These are phyloP conservation scores for Mortierella sp. DNA, from an alignment of 371 early-diverging fungal species.

Conservation along the genomic window DNA sequence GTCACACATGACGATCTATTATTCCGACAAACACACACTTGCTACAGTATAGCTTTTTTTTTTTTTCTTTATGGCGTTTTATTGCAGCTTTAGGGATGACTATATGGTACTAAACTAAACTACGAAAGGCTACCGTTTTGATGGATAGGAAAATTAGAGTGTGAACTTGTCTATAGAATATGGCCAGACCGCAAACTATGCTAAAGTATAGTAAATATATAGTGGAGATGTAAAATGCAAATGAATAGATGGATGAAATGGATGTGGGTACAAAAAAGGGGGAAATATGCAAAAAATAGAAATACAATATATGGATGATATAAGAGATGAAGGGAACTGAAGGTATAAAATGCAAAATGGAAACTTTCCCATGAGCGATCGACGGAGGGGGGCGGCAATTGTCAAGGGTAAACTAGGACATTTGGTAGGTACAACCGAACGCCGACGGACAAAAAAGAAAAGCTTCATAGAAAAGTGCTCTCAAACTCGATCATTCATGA, in stretches of 20 bases:
- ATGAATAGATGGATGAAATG: not conserved
- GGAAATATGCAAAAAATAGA: not conserved
- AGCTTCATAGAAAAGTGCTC: not conserved
- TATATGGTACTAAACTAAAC: no score
- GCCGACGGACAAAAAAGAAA: not conserved
- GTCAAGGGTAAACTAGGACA: no score
- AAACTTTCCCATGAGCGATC: not conserved
- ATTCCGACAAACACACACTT: no score
- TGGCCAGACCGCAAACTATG: no score
- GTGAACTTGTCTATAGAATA: no score
- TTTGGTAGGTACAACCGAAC: not conserved
- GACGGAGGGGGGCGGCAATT: not conserved
- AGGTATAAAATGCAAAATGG: slow-evolving; percentile 1
- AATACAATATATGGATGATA: not conserved
- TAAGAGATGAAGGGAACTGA: not conserved
- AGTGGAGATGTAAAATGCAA: slow-evolving; percentile 18
- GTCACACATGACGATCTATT: no score
- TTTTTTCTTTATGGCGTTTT: no score
- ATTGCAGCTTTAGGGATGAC: no score
- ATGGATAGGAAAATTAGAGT: not conserved
- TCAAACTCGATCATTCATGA: no score
- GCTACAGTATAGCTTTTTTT: no score
- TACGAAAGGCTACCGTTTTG: no score
- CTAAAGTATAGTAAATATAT: no score
- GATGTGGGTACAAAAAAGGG: slow-evolving; percentile 6